Evolutionary conservation across 1,284 basidiomycete genomes (phyloP).

Genomic region (Anthracocystis panici-leucophaei): DNA sequence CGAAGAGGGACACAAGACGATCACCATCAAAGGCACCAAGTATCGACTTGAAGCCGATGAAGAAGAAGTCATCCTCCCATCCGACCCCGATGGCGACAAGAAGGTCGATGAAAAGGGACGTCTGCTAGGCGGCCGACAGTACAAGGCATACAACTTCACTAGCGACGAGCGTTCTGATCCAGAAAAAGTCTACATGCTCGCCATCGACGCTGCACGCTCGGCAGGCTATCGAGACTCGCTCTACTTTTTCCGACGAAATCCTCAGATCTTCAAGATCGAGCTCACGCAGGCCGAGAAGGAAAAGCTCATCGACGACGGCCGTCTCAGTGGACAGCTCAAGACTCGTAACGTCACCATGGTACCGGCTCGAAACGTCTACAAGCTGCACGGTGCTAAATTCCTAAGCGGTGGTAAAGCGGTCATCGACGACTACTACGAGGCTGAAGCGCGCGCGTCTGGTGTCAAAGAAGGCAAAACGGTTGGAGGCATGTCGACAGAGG

Average conservation of each 20-base stretch:
- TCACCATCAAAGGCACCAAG: slow-evolving; percentile 80
- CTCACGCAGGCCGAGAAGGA: slow-evolving; percentile 79
- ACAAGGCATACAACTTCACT: slow-evolving; percentile 88
- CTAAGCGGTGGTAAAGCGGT: slow-evolving; percentile 89
- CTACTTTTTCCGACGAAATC: slow-evolving; percentile 93
- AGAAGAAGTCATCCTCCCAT: slow-evolving; percentile 85
- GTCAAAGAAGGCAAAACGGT: slow-evolving; percentile 66
- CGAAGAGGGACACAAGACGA: slow-evolving; percentile 73
- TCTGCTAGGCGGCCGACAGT: slow-evolving; percentile 85
- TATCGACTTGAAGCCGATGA: slow-evolving; percentile 85
- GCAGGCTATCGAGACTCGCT: slow-evolving; percentile 96
- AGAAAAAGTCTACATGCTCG: slow-evolving; percentile 89
- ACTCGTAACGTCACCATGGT: slow-evolving; percentile 93
- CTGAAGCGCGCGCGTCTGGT: slow-evolving; percentile 75
- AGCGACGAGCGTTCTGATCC: slow-evolving; percentile 82
- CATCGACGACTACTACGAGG: slow-evolving; percentile 94
- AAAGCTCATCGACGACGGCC: slow-evolving; percentile 85
- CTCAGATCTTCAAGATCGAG: slow-evolving; percentile 85
- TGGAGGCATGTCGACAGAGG: slow-evolving; percentile 53
- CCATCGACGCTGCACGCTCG: slow-evolving; percentile 94
- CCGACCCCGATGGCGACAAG: slow-evolving; percentile 86
- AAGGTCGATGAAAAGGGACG: slow-evolving; percentile 90
- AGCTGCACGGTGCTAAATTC: slow-evolving; percentile 91
- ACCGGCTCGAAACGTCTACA: slow-evolving; percentile 91
- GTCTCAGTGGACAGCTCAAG: slow-evolving; percentile 86